These are phyloP conservation scores for Vitis hybrid DNA, from an alignment of 177 flowering plant genomes.

Conservation along the genomic window DNA sequence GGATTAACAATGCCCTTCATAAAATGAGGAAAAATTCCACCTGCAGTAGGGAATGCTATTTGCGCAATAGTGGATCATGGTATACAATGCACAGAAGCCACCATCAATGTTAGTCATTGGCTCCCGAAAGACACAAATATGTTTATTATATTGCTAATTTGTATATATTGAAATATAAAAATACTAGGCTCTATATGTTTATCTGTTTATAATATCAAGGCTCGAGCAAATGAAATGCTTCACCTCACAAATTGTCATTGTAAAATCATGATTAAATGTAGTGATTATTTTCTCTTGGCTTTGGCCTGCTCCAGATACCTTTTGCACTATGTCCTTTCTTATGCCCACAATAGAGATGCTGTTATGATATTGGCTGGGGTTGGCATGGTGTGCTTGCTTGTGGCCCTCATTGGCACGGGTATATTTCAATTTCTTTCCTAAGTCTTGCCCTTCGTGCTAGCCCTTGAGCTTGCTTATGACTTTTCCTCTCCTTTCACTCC, in stretches of 20 bases:
- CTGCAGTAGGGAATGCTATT: no score
- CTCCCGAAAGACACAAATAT: no score
- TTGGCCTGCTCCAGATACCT: constrained; percentile 53
- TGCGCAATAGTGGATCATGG: no score
- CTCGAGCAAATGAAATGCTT: neutral
- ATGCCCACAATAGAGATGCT: constrained; percentile 32
- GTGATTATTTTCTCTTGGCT: constrained; percentile 1
- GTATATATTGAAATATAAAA: neutral
- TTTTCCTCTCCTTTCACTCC: neutral
- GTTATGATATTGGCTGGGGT: constrained; percentile 37
- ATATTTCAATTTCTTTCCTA: constrained; percentile 13
- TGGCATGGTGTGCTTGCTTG: constrained; percentile 53
- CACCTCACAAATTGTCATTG: neutral
- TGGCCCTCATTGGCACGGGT: constrained; percentile 80
- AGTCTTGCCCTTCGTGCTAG: neutral
- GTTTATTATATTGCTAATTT: no score
- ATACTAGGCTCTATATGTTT: neutral
- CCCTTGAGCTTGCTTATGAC: no score
- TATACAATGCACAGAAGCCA: no score
- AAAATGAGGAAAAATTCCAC: no score
- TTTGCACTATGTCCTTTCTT: constrained; percentile 54
- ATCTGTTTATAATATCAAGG: constrained; percentile 1
- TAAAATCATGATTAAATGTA: neutral
- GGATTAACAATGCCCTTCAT: no score
- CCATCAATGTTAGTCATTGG: no score